A percentile compares a stretch with the other conserved stretches of the same genome.
Conservation (phyloP, 306 rosid genomes). For the Quillaja saponaria region DNA sequence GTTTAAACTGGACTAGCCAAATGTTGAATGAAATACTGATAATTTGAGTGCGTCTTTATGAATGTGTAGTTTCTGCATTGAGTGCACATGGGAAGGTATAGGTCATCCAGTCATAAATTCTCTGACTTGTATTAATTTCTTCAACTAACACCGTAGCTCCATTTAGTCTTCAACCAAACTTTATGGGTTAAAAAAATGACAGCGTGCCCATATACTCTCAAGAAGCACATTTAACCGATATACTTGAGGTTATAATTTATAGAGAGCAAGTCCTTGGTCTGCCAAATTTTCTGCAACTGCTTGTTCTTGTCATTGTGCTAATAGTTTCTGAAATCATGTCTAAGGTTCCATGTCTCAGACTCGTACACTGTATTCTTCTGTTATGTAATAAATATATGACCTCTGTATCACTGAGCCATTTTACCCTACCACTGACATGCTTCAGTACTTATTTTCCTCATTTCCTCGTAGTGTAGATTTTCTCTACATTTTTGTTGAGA, state of each 20-base stretch:
- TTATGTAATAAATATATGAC: constrained; percentile 33
- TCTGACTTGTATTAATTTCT: constrained; percentile 40
- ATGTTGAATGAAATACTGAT: not conserved
- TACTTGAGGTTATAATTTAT: constrained; percentile 14
- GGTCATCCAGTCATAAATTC: constrained; percentile 31
- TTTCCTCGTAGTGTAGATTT: constrained; percentile 7
- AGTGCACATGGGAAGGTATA: constrained; percentile 23
- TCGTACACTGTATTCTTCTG: constrained; percentile 6
- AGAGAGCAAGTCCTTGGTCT: constrained; percentile 11
- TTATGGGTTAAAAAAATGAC: constrained; percentile 4
- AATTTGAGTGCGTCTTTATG: no score
- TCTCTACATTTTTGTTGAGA: constrained; percentile 13
- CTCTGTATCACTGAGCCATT: constrained; percentile 14
- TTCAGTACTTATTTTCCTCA: constrained; percentile 30
- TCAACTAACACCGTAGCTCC: constrained; percentile 30
- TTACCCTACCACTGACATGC: constrained; percentile 34
- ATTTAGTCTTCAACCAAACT: constrained; percentile 33
- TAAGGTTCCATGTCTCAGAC: constrained; percentile 41
- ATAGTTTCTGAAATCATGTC: constrained; percentile 40
- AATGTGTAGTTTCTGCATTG: constrained; percentile 23
- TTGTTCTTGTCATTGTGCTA: constrained; percentile 24
- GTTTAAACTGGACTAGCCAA: not conserved
- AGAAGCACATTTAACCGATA: not conserved
- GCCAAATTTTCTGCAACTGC: constrained; percentile 20
- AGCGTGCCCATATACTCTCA: not conserved